phyloP scores from a whole-genome alignment of 768 basidiomycete species.

The Serendipita sp. region DNA sequence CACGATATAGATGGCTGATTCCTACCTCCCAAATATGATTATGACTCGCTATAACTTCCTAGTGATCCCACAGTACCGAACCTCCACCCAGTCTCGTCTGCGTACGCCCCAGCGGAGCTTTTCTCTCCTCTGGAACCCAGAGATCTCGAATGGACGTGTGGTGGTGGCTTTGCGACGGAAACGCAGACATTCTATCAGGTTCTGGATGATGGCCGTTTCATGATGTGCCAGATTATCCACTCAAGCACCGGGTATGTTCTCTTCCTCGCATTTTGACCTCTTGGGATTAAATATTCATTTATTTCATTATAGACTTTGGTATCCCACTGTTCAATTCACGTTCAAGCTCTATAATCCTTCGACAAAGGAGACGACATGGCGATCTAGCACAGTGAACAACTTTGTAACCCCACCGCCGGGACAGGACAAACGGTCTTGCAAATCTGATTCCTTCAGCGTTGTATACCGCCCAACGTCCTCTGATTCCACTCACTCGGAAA shows the following conservation, averaged over 20 bases:
- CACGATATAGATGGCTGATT: not conserved
- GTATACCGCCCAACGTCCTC: constrained; percentile 41
- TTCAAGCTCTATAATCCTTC: constrained; percentile 75
- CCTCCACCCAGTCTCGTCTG: constrained; percentile 67
- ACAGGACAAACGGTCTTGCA: constrained; percentile 73
- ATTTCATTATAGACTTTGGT: constrained; percentile 53
- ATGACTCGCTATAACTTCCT: not conserved
- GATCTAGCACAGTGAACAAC: constrained; percentile 69
- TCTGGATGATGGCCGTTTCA: constrained; percentile 57
- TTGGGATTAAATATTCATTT: not conserved
- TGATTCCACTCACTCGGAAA: constrained; percentile 46
- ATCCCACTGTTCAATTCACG: constrained; percentile 85
- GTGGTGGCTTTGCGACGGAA: constrained; percentile 75
- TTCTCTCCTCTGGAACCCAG: constrained; percentile 59
- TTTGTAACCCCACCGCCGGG: constrained; percentile 61
- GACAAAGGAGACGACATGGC: constrained; percentile 64
- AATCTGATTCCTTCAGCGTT: constrained; percentile 72
- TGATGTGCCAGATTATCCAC: constrained; percentile 80
- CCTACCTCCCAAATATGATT: not conserved
- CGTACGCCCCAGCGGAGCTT: constrained; percentile 36
- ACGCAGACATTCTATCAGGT: constrained; percentile 79
- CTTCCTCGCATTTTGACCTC: constrained; percentile 8
- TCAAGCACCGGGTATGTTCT: constrained; percentile 67
- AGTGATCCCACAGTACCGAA: constrained; percentile 39
- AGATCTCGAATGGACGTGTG: constrained; percentile 72